These are phyloP conservation scores for Ceratocystis eucalypticola DNA, from an alignment of 2,329 filamentous ascomycete species.

Conservation along the genomic window DNA sequence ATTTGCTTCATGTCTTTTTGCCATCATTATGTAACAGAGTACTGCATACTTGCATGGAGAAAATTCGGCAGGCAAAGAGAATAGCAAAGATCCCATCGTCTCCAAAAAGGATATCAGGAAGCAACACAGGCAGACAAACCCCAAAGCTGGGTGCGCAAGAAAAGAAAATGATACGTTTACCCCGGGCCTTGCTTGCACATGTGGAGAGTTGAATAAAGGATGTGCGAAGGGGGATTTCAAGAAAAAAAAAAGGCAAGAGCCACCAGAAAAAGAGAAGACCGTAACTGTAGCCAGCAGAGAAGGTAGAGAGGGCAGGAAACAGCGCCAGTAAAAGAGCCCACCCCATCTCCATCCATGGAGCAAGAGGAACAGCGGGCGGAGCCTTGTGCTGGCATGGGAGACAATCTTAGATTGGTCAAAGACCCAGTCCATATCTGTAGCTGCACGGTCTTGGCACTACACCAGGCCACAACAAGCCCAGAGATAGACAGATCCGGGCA, in stretches of 20 bases:
- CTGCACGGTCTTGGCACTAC: not conserved
- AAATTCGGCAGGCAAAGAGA: no score
- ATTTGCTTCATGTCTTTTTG: not conserved
- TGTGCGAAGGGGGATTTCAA: no score
- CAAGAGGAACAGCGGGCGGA: not conserved
- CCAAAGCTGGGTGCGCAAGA: no score
- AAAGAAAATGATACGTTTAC: no score
- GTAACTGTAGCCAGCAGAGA: not conserved
- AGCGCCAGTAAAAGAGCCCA: not conserved
- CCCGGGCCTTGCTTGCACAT: no score
- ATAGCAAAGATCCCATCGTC: no score
- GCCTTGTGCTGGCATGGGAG: not conserved
- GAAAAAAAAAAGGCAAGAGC: no score
- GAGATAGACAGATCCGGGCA: constrained; percentile 6
- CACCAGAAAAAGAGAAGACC: not conserved
- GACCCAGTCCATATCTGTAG: not conserved
- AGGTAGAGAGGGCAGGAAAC: not conserved
- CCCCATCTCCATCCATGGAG: not conserved
- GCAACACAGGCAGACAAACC: no score
- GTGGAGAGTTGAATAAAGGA: no score
- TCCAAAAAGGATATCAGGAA: no score
- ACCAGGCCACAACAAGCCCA: not conserved
- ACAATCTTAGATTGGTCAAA: constrained; percentile 2
- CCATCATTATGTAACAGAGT: not conserved
- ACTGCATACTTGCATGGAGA: not conserved